These are phyloP conservation scores for Coemansia nantahalensis DNA, from an alignment of 192 early-diverging fungal species.

Conservation along the genomic window DNA sequence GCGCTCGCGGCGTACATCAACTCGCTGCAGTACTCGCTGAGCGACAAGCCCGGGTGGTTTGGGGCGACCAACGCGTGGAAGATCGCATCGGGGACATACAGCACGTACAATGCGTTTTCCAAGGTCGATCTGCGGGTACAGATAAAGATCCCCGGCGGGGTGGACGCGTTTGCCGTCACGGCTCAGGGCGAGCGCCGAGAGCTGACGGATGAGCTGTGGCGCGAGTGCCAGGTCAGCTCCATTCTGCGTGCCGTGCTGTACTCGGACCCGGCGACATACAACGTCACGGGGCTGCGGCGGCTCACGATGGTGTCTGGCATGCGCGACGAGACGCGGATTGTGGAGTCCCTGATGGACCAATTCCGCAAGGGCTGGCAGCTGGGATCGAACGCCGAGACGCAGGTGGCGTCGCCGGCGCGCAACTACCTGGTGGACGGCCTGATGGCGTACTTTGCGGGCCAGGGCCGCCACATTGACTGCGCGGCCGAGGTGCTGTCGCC, in stretches of 20 bases:
- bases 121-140: slow-evolving; percentile 97
- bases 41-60: slow-evolving; percentile 47
- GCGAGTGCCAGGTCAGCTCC: slow-evolving; percentile 85
- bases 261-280: slow-evolving; percentile 81
- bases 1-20: slow-evolving; percentile 97
- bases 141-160: slow-evolving; percentile 97
- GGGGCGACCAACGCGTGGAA: slow-evolving; percentile 55
- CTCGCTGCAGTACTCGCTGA: slow-evolving; percentile 78
- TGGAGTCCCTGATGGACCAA: slow-evolving; percentile 77
- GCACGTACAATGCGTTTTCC: slow-evolving; percentile 97
- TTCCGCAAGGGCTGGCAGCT: slow-evolving; percentile 95
- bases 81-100: slow-evolving; percentile 73
- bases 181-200: slow-evolving; percentile 82
- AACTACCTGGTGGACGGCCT: slow-evolving; percentile 90
- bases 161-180: slow-evolving; percentile 89
- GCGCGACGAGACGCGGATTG: slow-evolving; percentile 71
- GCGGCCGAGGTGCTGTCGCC: slow-evolving; percentile 82
- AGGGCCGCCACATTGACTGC: slow-evolving; percentile 69
- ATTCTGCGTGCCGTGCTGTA: slow-evolving; percentile 89
- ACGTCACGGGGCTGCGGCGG: slow-evolving; percentile 85
- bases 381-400: slow-evolving; percentile 90
- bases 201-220: slow-evolving; percentile 79
- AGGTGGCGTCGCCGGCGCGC: slow-evolving; percentile 84
- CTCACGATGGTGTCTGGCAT: slow-evolving; percentile 80
- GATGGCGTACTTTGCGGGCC: slow-evolving; percentile 85